Evolutionary conservation across 2,329 filamentous ascomycete genomes (phyloP), one percentile per base, ranked within the genome.

Genomic region (Fulvia fulva): DNA sequence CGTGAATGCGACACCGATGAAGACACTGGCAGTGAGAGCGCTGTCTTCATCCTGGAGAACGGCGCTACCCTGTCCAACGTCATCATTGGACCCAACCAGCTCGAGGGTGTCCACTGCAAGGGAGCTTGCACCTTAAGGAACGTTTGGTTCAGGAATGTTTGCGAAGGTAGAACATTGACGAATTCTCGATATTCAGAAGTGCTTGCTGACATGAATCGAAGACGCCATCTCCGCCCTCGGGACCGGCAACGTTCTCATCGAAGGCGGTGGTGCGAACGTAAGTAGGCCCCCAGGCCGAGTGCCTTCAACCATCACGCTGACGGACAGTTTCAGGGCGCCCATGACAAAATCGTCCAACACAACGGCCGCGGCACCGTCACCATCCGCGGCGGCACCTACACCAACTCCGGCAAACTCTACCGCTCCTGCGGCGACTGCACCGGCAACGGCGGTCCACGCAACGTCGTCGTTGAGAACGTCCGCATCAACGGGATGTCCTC

Each of bases 61-160:
- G 81, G 81, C 28, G 81, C 76, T 28, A 80, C 75, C 25, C 70
- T 83, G 26, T 77, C 75, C 62, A 82, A 82, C 65, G 80, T 79
- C 67, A 81, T 83, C 66, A 82, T 82, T 53, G 80, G 81, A 22
- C 73, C 73, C n/a, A 75, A 78, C 58, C 74, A 81, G 60, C 74
- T 76, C 34, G 80, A 81, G 69, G 80, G 76, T 54, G 76, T 82
- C 30, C 79, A 83, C 71, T 82, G 80, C 70, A 68, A 75, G 53
- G 79, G 78, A 32, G 70, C 75, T 14, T 81, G 79, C 68, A 78
- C 75, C 7, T 67, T 80, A 32, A 75, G 75, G 53, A 77, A 77
- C 63, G 76, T 78, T 55, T 78, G 76, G 75, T 79, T 73, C 71
- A 67, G 70, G 30, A 72, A 72, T 43, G 74, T 78, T 41, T 77